These are phyloP conservation scores for Dothistroma pini DNA, from an alignment of 2,329 filamentous ascomycete species.

Conservation along the genomic window DNA sequence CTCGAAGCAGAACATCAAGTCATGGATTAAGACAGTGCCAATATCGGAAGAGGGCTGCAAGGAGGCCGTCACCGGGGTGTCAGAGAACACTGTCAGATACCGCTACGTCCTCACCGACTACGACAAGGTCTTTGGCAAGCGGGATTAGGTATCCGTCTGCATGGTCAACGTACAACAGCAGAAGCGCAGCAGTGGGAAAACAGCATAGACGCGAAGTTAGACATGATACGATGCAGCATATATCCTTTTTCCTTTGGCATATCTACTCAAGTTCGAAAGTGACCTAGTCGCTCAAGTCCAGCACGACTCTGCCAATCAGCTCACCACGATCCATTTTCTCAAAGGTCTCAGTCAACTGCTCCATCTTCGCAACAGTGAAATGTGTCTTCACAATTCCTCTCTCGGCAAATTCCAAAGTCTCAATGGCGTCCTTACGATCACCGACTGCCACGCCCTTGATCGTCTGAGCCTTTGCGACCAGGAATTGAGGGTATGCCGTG, in stretches of 20 bases:
- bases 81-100: slow-evolving; percentile 66
- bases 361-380: slow-evolving; percentile 46
- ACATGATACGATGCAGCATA: not conserved
- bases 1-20: slow-evolving; percentile 50
- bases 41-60: slow-evolving; percentile 68
- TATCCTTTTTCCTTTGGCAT: not conserved
- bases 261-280: slow-evolving; percentile 19
- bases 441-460: slow-evolving; percentile 48
- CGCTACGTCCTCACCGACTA: slow-evolving; percentile 67
- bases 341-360: slow-evolving; percentile 45
- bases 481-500: slow-evolving; percentile 38
- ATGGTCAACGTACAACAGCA: not conserved
- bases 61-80: slow-evolving; percentile 64
- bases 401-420: slow-evolving; percentile 46
- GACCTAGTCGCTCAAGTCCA: slow-evolving; percentile 46
- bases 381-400: slow-evolving; percentile 48
- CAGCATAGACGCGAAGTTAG: not conserved
- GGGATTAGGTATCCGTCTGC: slow-evolving; percentile 25
- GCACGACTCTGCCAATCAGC: slow-evolving; percentile 47
- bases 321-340: slow-evolving; percentile 46
- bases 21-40: slow-evolving; percentile 62
- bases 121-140: slow-evolving; percentile 62
- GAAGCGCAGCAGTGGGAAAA: not conserved
- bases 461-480: slow-evolving; percentile 42
- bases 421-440: slow-evolving; percentile 47